Percentiles rank a stretch among this genome's conserved stretches.
Conservation (phyloP, 805 yeast genomes). For the Teunomyces pallodes region DNA sequence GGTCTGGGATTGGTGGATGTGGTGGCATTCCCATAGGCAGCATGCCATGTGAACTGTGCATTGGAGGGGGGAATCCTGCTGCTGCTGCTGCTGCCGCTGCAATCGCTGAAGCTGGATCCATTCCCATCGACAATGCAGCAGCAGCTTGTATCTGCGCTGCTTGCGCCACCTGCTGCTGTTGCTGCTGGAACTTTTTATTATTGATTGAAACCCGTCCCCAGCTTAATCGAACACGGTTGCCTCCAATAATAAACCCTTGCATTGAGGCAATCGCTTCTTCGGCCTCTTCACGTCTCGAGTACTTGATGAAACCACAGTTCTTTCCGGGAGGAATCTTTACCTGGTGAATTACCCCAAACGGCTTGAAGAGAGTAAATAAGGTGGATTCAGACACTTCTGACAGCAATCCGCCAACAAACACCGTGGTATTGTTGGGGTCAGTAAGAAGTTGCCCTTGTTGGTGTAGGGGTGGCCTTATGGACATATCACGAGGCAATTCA, state of each 20-base stretch:
- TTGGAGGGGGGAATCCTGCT: slow-evolving; percentile 15
- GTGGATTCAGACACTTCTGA: slow-evolving; percentile 61
- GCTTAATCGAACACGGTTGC: slow-evolving; percentile 74
- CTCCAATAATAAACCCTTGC: slow-evolving; percentile 90
- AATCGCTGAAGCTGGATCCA: slow-evolving; percentile 32
- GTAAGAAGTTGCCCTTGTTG: slow-evolving; percentile 29
- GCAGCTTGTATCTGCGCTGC: slow-evolving; percentile 39
- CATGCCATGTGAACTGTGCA: neutral
- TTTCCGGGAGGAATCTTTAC: slow-evolving; percentile 79
- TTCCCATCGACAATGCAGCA: slow-evolving; percentile 37
- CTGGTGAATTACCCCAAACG: slow-evolving; percentile 68
- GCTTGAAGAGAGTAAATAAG: slow-evolving; percentile 59
- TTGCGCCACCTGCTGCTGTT: slow-evolving; percentile 28
- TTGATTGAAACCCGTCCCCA: slow-evolving; percentile 68
- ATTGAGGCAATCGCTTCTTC: slow-evolving; percentile 80
- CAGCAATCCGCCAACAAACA: slow-evolving; percentile 76
- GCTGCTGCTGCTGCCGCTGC: slow-evolving; percentile 26
- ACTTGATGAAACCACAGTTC: slow-evolving; percentile 88
- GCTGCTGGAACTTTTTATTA: slow-evolving; percentile 32
- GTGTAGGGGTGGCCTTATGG: neutral
- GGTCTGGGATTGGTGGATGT: slow-evolving; percentile 6
- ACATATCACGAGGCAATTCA: neutral
- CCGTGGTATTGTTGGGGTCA: slow-evolving; percentile 70
- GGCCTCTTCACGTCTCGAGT: slow-evolving; percentile 72
- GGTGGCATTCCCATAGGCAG: slow-evolving; percentile 8